Evolutionary conservation across 2,329 filamentous ascomycete species (phyloP).

Genomic region (Claviceps maximensis): DNA sequence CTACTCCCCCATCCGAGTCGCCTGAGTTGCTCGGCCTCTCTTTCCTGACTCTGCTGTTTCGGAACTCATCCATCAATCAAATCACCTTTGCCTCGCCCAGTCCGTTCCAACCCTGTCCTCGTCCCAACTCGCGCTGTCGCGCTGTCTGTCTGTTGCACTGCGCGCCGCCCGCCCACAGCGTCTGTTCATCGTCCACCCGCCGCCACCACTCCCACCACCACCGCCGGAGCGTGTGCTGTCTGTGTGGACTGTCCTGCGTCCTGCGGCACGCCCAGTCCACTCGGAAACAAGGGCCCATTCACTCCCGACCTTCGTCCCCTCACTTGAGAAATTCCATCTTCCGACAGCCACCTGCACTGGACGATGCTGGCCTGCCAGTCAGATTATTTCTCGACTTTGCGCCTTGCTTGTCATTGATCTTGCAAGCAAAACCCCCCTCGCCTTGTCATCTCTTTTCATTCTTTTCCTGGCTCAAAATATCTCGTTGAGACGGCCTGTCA

Average conservation of each 20-base stretch:
- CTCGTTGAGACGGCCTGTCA: not conserved
- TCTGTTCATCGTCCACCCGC: not conserved
- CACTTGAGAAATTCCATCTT: not conserved
- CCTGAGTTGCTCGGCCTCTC: not conserved
- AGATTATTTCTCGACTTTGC: not conserved
- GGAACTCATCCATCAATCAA: not conserved
- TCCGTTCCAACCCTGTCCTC: not conserved
- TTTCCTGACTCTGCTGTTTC: not conserved
- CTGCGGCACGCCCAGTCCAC: not conserved
- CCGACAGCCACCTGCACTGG: not conserved
- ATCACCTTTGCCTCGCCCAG: not conserved
- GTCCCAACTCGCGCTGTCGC: not conserved
- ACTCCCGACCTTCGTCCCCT: not conserved
- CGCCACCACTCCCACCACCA: not conserved
- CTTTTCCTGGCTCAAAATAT: not conserved
- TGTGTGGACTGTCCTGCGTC: too few species aligned
- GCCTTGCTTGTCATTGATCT: not conserved
- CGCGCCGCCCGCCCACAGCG: not conserved
- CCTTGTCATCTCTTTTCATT: not conserved
- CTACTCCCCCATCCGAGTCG: not conserved
- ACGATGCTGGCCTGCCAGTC: conserved; percentile 4
- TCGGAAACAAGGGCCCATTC: not conserved
- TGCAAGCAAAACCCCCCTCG: not conserved
- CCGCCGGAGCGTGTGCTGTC: not conserved
- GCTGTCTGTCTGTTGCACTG: not conserved